Evolutionary conservation across 2,329 filamentous ascomycete species (phyloP).

Genomic region (Cladosporium sp.): DNA sequence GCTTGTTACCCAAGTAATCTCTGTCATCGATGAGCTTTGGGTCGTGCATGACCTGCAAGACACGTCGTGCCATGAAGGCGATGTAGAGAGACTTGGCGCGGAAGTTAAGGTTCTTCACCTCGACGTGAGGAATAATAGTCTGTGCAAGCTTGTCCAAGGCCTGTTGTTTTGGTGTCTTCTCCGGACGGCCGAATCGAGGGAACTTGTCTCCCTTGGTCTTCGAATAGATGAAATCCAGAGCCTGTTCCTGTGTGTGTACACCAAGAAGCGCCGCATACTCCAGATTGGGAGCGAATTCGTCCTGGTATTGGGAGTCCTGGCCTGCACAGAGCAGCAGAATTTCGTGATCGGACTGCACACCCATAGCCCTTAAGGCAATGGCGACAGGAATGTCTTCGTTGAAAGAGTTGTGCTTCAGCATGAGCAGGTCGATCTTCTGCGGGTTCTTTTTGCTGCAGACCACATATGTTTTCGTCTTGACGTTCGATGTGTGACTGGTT

Average conservation of each 20-base stretch:
- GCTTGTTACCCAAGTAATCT: slow-evolving; percentile 97
- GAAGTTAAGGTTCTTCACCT: slow-evolving; percentile 88
- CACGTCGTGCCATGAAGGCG: slow-evolving; percentile 94
- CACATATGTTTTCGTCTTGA: slow-evolving; percentile 97
- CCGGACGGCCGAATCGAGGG: slow-evolving; percentile 45
- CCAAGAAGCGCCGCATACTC: slow-evolving; percentile 83
- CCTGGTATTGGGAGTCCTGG: slow-evolving; percentile 83
- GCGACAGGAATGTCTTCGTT: slow-evolving; percentile 94
- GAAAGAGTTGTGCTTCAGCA: slow-evolving; percentile 88
- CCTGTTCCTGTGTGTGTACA: slow-evolving; percentile 91
- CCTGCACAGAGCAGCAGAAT: slow-evolving; percentile 90
- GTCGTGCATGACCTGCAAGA: slow-evolving; percentile 90
- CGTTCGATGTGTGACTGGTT: slow-evolving; percentile 94
- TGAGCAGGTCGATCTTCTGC: slow-evolving; percentile 88
- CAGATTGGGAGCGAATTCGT: slow-evolving; percentile 93
- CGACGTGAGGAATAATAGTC: slow-evolving; percentile 91
- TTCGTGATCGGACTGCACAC: slow-evolving; percentile 90
- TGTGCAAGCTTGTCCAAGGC: slow-evolving; percentile 89
- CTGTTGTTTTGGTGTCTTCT: slow-evolving; percentile 83
- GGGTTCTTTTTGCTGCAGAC: slow-evolving; percentile 42
- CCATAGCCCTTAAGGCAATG: slow-evolving; percentile 88
- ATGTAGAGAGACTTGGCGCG: slow-evolving; percentile 96
- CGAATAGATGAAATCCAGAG: slow-evolving; percentile 85
- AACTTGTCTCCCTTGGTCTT: slow-evolving; percentile 82
- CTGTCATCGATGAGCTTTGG: slow-evolving; percentile 88